Base-by-base conservation (phyloP, 257 asterid species). In the Capsicum pubescens region DNA sequence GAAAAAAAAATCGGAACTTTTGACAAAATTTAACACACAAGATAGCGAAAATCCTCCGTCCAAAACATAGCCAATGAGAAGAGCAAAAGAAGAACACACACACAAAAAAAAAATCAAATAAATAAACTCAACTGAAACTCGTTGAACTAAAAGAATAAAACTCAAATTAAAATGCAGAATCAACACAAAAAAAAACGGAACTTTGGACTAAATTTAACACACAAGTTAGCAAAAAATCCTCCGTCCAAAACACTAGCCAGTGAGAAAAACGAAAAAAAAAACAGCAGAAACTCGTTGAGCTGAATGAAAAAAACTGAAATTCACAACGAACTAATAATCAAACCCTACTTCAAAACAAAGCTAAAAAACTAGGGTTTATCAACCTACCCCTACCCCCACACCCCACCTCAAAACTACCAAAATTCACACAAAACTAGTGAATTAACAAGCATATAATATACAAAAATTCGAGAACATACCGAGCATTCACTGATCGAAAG, bases 341-440 rank as follows among this genome's bases (percentile, higher is more conserved):
- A 88, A 79, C 92, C 91, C 93, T 87, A 91, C 56, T 86, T 88
- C 63, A 32, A 87, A 39, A 32, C 90, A 80, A 83, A 89, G 82
- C 54, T 77, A 69, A 80, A 71, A 63, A 86, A 68, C 88, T 90
- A 89, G 92, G 95, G 97, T 89, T 93, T 91, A 88, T 74, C 81
- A 74, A 21, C 46, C 80, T 46, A 21, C 66, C 26, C 26, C 64
- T 3, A 26, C 70, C 16, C 59, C 17, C 60, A 19, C 21, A 44
- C 48, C 48, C 48, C 48, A 44, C 48, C 48, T 7, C 48, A 6
- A 86, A 87, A 71, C 84, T n/a, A 84, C 82, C 86, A 79, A 79
- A 86, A 85, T 72, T 81, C 59, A 35, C 54, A 55, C 16, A 82
- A 36, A 79, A 36, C 26, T 9, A 59, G 50, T 78, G 79, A 88